A percentile compares a stretch with the other conserved stretches of the same genome.
Conservation (phyloP, 371 early-diverging fungal genomes). For the Apophysomyces sp. region DNA sequence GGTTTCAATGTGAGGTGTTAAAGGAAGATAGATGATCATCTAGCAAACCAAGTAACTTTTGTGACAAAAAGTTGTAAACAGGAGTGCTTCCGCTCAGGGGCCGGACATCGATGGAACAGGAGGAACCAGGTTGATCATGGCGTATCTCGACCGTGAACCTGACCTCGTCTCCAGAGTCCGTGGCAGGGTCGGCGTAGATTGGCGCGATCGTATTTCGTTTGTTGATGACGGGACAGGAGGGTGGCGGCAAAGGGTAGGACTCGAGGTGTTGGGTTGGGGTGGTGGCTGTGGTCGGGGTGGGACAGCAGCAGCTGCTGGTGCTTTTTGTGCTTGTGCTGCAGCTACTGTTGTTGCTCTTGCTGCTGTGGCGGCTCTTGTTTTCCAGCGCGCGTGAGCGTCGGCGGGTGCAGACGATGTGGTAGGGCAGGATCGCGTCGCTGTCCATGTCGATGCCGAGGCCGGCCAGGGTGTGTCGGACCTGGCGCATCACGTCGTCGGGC, state of each 20-base stretch:
- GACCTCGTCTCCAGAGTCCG: conserved; percentile 72
- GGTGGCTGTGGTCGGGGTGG: not conserved
- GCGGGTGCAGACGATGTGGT: not conserved
- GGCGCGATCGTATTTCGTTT: conserved; percentile 41
- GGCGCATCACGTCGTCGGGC: not conserved
- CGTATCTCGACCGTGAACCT: conserved; percentile 74
- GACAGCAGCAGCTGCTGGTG: not conserved
- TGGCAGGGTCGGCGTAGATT: conserved; percentile 82
- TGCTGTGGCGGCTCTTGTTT: not conserved
- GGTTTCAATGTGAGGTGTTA: not conserved
- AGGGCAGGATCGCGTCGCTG: not conserved
- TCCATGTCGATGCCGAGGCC: not conserved
- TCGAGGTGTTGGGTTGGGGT: not conserved
- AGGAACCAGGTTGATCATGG: conserved; percentile 72
- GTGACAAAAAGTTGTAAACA: conserved; percentile 82
- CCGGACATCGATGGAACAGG: conserved; percentile 77
- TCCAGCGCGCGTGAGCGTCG: not conserved
- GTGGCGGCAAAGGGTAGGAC: not conserved
- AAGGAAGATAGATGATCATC: conserved; percentile 13
- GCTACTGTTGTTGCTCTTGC: not conserved
- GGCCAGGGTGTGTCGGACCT: not conserved
- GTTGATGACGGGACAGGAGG: not conserved
- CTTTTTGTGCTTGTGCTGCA: not conserved
- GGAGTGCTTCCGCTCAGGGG: conserved; percentile 80
- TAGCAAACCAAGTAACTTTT: conserved; percentile 51